Evolutionary conservation across 768 basidiomycete genomes (phyloP), one percentile per base, ranked within the genome.

Genomic region (Pluteus cervinus): DNA sequence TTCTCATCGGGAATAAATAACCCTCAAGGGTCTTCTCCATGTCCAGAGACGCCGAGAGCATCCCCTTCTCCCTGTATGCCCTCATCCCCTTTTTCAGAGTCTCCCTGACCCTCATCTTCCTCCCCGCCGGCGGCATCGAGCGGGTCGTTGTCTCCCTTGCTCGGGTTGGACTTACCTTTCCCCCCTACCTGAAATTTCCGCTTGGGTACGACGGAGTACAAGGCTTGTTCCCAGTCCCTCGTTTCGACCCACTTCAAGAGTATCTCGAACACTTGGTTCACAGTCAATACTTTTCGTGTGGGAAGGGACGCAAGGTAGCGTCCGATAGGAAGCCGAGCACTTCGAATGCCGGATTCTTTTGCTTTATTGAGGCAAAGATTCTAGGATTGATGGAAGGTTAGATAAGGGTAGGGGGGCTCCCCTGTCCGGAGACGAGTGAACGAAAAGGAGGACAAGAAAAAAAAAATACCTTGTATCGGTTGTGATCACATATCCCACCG

Each of bases 261-360:
- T 47, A 98, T 96, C 58, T 94, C 90, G 53, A 93, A 87, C 18
- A 86, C 84, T 62, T 97, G 96, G 59, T 99, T 98, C 37, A 99
- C 92, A 1, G 96, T 99, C 45, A 99, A 69, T 22, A 99, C 91
- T 52, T 97, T 98, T 44, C 96, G 80, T 7, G 93, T 92, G 22
- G 82, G 73, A 40, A 99, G 67, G 33, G 83, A 74, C 29, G 82
- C 71, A 24, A 98, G 66, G 56, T 88, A 96, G 39, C 80, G 82
- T n/a, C 91, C 88, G 38, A 99, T 98, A 3, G 96, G 96, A 38
- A 99, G 75, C 34, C 87, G 81, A 4, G 92, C 96, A 26, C 90
- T 85, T 29, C 81, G 75, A 38, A 98, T 73, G 4, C 75, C 75
- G 24, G 84, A 75, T 34, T 66, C 65, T 25, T 74, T 67, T 3